phyloP scores from a whole-genome alignment of 805 yeast genomes.

The Saccharomyces cerevisiae region DNA sequence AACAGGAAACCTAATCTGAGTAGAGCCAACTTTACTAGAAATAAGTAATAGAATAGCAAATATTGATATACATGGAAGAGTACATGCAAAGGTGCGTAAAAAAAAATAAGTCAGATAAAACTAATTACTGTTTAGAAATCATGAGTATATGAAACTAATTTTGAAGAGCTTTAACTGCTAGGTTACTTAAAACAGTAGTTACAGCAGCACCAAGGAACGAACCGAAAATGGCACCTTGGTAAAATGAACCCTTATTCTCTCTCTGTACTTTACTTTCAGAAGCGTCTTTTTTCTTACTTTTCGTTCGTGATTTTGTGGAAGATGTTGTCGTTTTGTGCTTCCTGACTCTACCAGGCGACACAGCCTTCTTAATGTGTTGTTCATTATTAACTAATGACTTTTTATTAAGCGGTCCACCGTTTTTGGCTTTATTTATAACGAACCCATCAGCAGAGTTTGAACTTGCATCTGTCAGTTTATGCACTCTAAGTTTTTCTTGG shows the following conservation, averaged over 20 bases:
- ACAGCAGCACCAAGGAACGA: constrained; percentile 26
- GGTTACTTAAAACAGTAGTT: constrained; percentile 15
- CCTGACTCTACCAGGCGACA: background rate
- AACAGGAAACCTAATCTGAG: background rate
- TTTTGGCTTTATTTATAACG: background rate
- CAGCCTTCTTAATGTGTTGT: background rate
- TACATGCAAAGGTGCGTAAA: background rate
- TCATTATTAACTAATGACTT: background rate
- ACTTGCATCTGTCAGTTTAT: background rate
- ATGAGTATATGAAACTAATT: background rate
- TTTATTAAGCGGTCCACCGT: background rate
- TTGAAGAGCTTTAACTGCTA: constrained; percentile 1
- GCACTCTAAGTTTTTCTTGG: background rate
- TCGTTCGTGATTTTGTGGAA: background rate
- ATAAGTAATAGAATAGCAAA: background rate
- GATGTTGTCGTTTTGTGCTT: background rate
- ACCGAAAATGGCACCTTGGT: constrained; percentile 23
- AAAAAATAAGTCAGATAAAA: background rate
- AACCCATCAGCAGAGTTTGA: background rate
- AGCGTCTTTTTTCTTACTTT: background rate
- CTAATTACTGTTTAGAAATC: no score
- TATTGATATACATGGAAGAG: background rate
- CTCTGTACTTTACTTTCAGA: background rate
- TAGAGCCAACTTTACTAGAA: background rate
- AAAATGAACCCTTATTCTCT: constrained; percentile 11